Base-by-base conservation (phyloP, 495 filamentous ascomycete genomes). In the Peziza echinospora region DNA sequence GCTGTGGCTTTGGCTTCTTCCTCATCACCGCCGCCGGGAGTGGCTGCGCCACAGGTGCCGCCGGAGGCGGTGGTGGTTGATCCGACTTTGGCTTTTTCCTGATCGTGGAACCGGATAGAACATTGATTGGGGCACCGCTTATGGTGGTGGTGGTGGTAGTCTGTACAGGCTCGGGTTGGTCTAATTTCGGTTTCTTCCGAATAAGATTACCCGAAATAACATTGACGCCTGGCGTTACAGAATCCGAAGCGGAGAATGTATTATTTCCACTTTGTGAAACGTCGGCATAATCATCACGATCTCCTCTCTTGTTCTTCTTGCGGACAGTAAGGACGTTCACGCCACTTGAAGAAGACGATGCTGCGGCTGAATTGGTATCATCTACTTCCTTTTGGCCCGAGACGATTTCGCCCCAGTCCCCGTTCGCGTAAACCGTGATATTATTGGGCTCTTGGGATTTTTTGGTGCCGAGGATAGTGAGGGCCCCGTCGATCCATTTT, bases 401-500 rank as follows among this genome's bases (percentile, higher is more conserved):
- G 9, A 80, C 62, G 3, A 60, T 61, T 53, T 68, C 61, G 11
- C 75, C 73, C 67, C 75, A 78, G 44, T 63, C 64, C 39, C 8
- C 8, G 8, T 34, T n/a, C n/a, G 8, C 26, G 26, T 34, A 8
- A 8, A 34, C 26, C 8, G 26, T 34, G 26, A 8, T 34, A n/a
- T 8, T n/a, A 8, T 34, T 34, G 26, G 26, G 8, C 26, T 68
- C 51, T 16, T 71, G 26, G 26, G 26, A 34, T 34, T 72, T 0
- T 43, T 30, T 26, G 43, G 6, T n/a, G 13, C 23, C n/a, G 3
- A 68, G 69, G 5, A 71, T 62, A 11, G 64, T 63, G 8, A 65
- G 65, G 5, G 76, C 69, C 43, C 77, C 69, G 24, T 73, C 71
- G 19, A 81, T 68, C 80, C 85, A 94, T 34, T 76, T 71, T 46